A percentile compares a stretch with the other conserved stretches of the same genome.
phyloP scores from a whole-genome alignment of 768 basidiomycete genomes.

The Mrakia frigida region DNA sequence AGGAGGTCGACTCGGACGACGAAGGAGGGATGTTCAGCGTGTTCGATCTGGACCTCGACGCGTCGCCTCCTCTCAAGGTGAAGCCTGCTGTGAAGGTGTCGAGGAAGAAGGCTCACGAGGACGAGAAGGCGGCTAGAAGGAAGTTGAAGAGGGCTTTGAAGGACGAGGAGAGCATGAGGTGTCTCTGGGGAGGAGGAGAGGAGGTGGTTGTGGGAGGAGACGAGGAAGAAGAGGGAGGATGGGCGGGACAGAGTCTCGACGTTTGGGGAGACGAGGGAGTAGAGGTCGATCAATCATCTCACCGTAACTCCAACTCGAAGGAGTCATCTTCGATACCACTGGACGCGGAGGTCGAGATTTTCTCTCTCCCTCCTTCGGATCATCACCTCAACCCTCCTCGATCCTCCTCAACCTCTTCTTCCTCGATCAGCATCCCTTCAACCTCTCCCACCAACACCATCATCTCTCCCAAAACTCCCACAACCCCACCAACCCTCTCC shows the following conservation, averaged over 20 bases:
- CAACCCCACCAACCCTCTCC: background rate
- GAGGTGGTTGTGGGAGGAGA: background rate
- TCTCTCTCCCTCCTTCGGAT: background rate
- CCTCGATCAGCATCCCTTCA: background rate
- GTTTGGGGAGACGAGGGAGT: background rate
- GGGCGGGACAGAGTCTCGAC: slow-evolving; percentile 13
- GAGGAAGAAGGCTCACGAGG: slow-evolving; percentile 16
- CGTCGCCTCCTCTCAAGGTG: background rate
- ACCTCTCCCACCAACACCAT: slow-evolving; percentile 10
- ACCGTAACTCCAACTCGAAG: background rate
- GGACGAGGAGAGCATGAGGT: slow-evolving; percentile 16
- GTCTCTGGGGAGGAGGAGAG: background rate
- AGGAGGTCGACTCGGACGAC: background rate
- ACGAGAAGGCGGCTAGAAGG: slow-evolving; percentile 18
- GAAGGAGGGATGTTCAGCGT: slow-evolving; percentile 21
- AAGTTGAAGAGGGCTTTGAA: slow-evolving; percentile 6
- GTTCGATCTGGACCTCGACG: slow-evolving; percentile 22
- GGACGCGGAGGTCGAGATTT: no score
- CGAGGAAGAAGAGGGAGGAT: background rate
- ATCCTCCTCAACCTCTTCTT: background rate
- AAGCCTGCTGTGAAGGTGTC: background rate
- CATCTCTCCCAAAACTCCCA: background rate
- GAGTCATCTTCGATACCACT: background rate
- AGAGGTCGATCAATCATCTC: background rate
- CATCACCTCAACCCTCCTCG: background rate